Evolutionary conservation across 805 yeast genomes (phyloP).

Genomic region (Scheffersomyces spartinae): DNA sequence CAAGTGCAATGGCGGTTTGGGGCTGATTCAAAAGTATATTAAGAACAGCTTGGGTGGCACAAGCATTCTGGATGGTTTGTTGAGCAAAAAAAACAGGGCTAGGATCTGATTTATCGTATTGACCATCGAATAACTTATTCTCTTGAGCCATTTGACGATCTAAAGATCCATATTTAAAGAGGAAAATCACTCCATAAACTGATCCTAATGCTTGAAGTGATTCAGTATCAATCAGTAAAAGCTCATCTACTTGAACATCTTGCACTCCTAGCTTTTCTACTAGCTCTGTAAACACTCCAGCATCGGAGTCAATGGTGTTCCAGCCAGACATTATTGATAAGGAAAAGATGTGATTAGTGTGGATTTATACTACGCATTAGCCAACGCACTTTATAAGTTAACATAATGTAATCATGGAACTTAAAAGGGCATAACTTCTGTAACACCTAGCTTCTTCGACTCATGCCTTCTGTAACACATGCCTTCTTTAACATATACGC

Average conservation of each 20-base stretch:
- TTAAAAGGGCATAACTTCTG: too few species aligned
- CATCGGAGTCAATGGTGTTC: constrained; percentile 60
- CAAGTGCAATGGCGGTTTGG: constrained; percentile 27
- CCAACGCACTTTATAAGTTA: too few species aligned
- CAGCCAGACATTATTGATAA: constrained; percentile 24
- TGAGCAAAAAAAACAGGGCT: constrained; percentile 45
- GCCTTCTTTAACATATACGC: too few species aligned
- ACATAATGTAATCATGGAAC: too few species aligned
- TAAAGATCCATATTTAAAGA: constrained; percentile 45
- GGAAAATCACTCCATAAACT: constrained; percentile 47
- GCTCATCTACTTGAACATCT: constrained; percentile 46
- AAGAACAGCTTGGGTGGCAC: constrained; percentile 65
- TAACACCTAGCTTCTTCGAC: too few species aligned
- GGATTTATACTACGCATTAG: too few species aligned
- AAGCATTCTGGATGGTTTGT: constrained; percentile 56
- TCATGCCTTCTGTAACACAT: too few species aligned
- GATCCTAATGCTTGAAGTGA: constrained; percentile 25
- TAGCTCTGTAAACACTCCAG: constrained; percentile 54
- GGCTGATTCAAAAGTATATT: constrained; percentile 39
- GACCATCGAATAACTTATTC: constrained; percentile 34
- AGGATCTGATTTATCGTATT: constrained; percentile 24
- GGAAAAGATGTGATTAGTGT: too few species aligned
- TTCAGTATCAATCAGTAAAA: constrained; percentile 39
- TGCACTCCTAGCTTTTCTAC: constrained; percentile 43
- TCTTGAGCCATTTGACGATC: constrained; percentile 19